A percentile compares a stretch with the other conserved stretches of the same genome.
phyloP scores from a whole-genome alignment of 2,329 filamentous ascomycete genomes.

The Chaetomiaceae sp. region DNA sequence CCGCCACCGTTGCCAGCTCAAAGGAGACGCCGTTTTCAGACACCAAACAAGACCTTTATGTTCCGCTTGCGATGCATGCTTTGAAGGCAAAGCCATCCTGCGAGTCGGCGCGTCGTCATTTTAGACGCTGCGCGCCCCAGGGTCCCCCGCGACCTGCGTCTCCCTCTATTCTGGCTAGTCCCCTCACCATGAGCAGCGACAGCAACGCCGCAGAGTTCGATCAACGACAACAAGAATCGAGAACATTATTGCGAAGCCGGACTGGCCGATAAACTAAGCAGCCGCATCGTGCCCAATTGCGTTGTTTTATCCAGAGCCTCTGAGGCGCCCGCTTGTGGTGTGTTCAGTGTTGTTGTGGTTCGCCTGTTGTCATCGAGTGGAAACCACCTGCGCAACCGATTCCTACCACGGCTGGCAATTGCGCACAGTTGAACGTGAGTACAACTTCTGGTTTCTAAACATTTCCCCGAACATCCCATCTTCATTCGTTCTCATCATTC shows the following conservation, averaged over 20 bases:
- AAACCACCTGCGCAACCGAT: too few relatives aligned
- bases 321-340: too few relatives aligned
- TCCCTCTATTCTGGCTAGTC: background rate
- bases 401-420: too few relatives aligned
- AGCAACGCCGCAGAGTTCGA: background rate
- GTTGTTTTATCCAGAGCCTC: background rate
- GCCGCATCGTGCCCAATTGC: background rate
- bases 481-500: background rate
- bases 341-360: too few relatives aligned
- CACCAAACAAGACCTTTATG: slow-evolving; percentile 21
- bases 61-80: slow-evolving; percentile 19
- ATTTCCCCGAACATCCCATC: slow-evolving; percentile 1
- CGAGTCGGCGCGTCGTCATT: slow-evolving; percentile 10
- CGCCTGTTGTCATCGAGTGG: too few relatives aligned
- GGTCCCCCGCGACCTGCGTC: background rate
- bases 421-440: too few relatives aligned
- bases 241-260: too few relatives aligned
- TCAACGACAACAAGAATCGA: too few relatives aligned
- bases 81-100: slow-evolving; percentile 6
- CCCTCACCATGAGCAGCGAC: slow-evolving; percentile 1
- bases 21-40: slow-evolving; percentile 23
- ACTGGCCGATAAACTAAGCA: too few relatives aligned
- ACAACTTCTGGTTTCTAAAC: background rate
- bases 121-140: slow-evolving; percentile 14
- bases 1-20: slow-evolving; percentile 7